Conservation (phyloP, 73 alveolate genomes). For the Paramecium primaurelia region DNA sequence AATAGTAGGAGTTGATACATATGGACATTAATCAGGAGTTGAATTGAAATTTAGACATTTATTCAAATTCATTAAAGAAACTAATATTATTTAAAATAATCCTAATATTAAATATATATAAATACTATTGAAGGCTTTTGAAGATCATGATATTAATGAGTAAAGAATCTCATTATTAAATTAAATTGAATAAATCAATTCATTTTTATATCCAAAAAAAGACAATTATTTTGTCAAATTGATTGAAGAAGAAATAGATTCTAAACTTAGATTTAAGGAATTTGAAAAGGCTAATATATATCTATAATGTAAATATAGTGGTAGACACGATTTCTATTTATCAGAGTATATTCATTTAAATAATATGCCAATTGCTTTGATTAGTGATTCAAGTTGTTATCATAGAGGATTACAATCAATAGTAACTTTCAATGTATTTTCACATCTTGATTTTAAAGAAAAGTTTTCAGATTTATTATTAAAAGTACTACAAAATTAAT, state of each 20-base stretch:
- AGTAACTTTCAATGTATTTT: background rate
- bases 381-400: constrained; percentile 50
- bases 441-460: background rate
- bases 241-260: constrained; percentile 15
- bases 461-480: background rate
- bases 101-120: background rate
- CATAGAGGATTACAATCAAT: constrained; percentile 4
- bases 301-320: constrained; percentile 22
- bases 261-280: background rate
- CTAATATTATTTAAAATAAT: background rate
- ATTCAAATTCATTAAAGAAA: background rate
- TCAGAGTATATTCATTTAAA: background rate
- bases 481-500: background rate
- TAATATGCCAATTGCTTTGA: background rate
- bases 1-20: constrained; percentile 31
- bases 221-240: constrained; percentile 1
- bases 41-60: constrained; percentile 23
- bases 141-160: background rate
- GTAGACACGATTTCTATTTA: constrained; percentile 39
- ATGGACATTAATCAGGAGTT: constrained; percentile 42
- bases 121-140: background rate
- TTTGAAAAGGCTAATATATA: background rate
- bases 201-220: background rate
- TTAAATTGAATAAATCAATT: background rate
- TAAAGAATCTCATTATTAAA: background rate